Conservation (phyloP, 345 rosid species). For the Toxicodendron radicans region DNA sequence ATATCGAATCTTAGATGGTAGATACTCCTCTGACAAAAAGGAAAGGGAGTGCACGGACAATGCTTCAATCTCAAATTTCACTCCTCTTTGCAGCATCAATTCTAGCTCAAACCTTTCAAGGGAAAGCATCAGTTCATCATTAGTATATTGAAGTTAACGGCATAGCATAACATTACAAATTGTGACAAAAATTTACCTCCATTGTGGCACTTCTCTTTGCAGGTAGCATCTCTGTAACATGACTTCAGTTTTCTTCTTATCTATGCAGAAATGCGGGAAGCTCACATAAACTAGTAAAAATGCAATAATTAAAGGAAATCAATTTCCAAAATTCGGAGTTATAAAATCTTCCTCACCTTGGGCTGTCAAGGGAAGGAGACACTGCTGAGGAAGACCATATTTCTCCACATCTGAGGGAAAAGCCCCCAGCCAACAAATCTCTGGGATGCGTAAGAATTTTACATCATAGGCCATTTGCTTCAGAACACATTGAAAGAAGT, state of each 20-base stretch:
- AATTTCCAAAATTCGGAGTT: background rate
- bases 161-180: background rate
- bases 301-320: background rate
- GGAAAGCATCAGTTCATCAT: background rate
- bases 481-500: constrained; percentile 2
- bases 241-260: constrained; percentile 69
- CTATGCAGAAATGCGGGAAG: constrained; percentile 39
- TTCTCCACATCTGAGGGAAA: constrained; percentile 76
- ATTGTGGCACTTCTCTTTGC: constrained; percentile 66
- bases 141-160: background rate
- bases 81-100: constrained; percentile 76
- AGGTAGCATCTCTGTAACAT: constrained; percentile 78
- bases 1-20: constrained; percentile 63
- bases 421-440: constrained; percentile 81
- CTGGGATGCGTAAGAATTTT: constrained; percentile 62
- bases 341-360: constrained; percentile 48
- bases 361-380: constrained; percentile 76
- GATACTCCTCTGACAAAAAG: constrained; percentile 67
- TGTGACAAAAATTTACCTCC: constrained; percentile 60
- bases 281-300: background rate
- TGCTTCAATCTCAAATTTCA: constrained; percentile 93
- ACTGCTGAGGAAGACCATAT: constrained; percentile 57
- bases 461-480: constrained; percentile 96
- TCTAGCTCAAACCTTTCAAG: constrained; percentile 65
- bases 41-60: constrained; percentile 74